Evolutionary conservation across 129 eudicot species (phyloP), one percentile per base, ranked within the genome.

Genomic region (Saussurea involucrata): DNA sequence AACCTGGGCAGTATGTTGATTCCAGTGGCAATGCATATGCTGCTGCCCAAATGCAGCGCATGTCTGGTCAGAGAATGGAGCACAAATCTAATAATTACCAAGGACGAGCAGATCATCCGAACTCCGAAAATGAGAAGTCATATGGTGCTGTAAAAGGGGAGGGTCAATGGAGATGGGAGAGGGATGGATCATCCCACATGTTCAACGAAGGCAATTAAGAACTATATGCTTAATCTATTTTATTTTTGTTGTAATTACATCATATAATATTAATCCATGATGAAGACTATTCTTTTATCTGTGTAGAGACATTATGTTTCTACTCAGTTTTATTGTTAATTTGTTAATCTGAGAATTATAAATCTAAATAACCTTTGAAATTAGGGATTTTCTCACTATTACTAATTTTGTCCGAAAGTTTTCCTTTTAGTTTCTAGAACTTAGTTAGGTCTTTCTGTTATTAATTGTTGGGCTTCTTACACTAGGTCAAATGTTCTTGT

Each of bases 111-210:
- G 87, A 83, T 24, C 75, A 83, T 31, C 18, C 65, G 27, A 77
- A 33, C 34, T 67, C 83, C 15, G 89, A 85, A 68, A 83, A 85
- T 57, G 89, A 82, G 46, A 85, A 66, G 70, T 75, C 84, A 6
- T 85, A 85, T 74, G 85, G 85, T 64, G 61, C 81, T 67, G 32
- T 81, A 64, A 87, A 83, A 76, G 87, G 78, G 3, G 92, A 85
- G 68, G 87, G 68, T 15, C 89, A 88, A 69, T 85, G 92, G 92
- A 78, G 85, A 72, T 83, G 89, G 89, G 92, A 88, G 60, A 83
- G 87, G 73, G 92, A 88, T 83, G 89, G 84, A 28, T 81, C 92
- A 33, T 86, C 92, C 31, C 87, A 80, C 63, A 79, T 80, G 73
- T 78, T 73, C 58, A 85, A 75, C 66, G 86, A 88, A 85, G 92